These are phyloP conservation scores for Raphanus sativus DNA, from an alignment of 345 rosid species.

Conservation along the genomic window DNA sequence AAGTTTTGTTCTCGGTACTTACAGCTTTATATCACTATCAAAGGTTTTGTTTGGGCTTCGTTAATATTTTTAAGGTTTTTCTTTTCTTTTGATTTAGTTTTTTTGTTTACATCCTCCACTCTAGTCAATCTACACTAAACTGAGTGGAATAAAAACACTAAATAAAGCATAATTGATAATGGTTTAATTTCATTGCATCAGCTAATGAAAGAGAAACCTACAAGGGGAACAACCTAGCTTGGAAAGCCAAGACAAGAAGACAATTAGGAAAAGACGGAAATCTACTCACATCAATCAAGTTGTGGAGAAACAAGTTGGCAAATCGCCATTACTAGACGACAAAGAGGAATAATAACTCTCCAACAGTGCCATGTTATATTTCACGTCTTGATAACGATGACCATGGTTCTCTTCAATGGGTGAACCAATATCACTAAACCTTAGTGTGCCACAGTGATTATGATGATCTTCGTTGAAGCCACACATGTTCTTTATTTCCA, in stretches of 20 bases:
- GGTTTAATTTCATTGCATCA: conserved; percentile 9
- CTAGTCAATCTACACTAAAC: not conserved
- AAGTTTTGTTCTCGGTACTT: not conserved
- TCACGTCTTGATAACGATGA: conserved; percentile 17
- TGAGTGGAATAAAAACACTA: not conserved
- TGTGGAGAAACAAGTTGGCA: conserved; percentile 26
- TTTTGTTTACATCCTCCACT: not conserved
- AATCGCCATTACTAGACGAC: conserved; percentile 24
- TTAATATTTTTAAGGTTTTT: not conserved
- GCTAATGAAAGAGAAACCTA: conserved; percentile 11
- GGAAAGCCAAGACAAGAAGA: conserved; percentile 18
- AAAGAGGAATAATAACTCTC: conserved; percentile 29
- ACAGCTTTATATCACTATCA: not conserved
- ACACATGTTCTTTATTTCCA: conserved; percentile 15
- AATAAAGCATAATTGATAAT: not conserved
- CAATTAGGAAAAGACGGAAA: not conserved
- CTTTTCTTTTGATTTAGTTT: not conserved
- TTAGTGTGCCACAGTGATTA: not conserved
- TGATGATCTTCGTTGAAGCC: conserved; percentile 13
- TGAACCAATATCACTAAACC: conserved; percentile 3
- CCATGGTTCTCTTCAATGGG: conserved; percentile 10
- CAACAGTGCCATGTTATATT: conserved; percentile 28
- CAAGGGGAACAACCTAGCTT: conserved; percentile 10
- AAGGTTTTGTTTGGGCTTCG: not conserved
- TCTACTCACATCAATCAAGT: conserved; percentile 20